A percentile compares a stretch with the other conserved stretches of the same genome.
phyloP scores from a whole-genome alignment of 768 basidiomycete species.

The Russula sp. region DNA sequence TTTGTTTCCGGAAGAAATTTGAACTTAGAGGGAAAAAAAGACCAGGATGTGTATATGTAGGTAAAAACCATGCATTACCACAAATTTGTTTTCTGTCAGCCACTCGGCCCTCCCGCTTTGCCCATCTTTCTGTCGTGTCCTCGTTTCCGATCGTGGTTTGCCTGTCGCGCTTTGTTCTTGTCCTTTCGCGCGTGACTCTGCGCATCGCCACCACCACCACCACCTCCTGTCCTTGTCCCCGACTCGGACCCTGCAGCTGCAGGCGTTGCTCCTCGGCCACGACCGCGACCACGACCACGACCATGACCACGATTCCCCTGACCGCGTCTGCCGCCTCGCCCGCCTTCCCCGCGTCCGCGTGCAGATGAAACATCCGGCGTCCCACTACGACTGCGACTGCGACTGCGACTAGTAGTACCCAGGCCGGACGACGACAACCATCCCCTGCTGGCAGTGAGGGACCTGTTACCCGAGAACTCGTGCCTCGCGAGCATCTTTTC shows the following conservation, averaged over 20 bases:
- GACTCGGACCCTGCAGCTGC: too few relatives aligned
- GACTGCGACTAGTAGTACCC: background rate
- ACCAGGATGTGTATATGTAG: too few relatives aligned
- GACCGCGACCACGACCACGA: conserved; percentile 25
- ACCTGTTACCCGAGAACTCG: conserved; percentile 63
- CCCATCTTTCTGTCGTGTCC: conserved; percentile 91
- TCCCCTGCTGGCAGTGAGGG: conserved; percentile 3
- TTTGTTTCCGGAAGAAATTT: too few relatives aligned
- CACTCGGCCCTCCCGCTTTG: conserved; percentile 38
- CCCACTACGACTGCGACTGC: conserved; percentile 11
- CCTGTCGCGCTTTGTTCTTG: conserved; percentile 65
- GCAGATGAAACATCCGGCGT: conserved; percentile 7
- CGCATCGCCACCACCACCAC: conserved; percentile 33
- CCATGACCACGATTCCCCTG: conserved; percentile 13
- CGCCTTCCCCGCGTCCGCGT: conserved; percentile 21
- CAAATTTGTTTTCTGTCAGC: background rate
- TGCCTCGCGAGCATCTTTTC: conserved; percentile 69
- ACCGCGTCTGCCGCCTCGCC: conserved; percentile 8
- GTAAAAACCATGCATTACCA: background rate
- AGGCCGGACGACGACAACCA: background rate
- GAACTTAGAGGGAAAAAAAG: background rate
- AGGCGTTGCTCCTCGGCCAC: conserved; percentile 24
- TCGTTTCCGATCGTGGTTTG: conserved; percentile 68
- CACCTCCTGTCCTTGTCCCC: conserved; percentile 23
- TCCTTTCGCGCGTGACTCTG: conserved; percentile 67